phyloP scores from a whole-genome alignment of 768 basidiomycete species.

The Rhodosporidiobolus odoratus region DNA sequence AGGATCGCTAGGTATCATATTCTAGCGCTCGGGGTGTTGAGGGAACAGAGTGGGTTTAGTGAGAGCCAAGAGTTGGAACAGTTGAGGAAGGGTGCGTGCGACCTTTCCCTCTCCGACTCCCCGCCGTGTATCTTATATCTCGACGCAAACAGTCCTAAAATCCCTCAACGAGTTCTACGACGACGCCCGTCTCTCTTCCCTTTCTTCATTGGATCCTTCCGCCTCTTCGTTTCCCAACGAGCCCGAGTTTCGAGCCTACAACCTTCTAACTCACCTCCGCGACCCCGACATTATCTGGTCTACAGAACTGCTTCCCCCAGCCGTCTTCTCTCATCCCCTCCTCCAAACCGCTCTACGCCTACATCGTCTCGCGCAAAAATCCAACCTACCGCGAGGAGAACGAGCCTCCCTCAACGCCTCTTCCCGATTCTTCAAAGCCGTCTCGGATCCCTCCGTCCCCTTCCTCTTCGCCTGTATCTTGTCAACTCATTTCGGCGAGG shows the following conservation, averaged over 20 bases:
- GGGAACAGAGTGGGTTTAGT: conserved; percentile 59
- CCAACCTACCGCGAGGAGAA: conserved; percentile 50
- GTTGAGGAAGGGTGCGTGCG: conserved; percentile 74
- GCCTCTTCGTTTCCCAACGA: conserved; percentile 64
- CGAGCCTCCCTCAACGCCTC: conserved; percentile 52
- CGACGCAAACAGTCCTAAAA: conserved; percentile 62
- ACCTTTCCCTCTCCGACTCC: conserved; percentile 12
- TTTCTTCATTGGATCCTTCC: conserved; percentile 52
- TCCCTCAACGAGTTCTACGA: conserved; percentile 90
- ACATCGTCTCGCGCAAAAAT: conserved; percentile 69
- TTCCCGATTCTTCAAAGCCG: conserved; percentile 62
- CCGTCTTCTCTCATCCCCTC: conserved; percentile 65
- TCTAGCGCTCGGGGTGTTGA: conserved; percentile 60
- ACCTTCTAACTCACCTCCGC: conserved; percentile 82
- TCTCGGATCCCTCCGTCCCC: conserved; percentile 65
- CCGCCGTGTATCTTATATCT: not conserved
- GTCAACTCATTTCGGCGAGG: conserved; percentile 70
- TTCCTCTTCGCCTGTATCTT: conserved; percentile 85
- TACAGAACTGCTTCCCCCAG: conserved; percentile 49
- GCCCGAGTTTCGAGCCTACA: conserved; percentile 93
- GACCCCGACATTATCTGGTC: conserved; percentile 53
- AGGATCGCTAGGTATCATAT: conserved; percentile 93
- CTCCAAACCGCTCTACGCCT: conserved; percentile 78
- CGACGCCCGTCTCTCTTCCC: conserved; percentile 57
- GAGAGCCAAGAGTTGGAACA: conserved; percentile 76